Evolutionary conservation across 176 grass and related monocot genomes (phyloP).

Genomic region (Paspalum notatum): DNA sequence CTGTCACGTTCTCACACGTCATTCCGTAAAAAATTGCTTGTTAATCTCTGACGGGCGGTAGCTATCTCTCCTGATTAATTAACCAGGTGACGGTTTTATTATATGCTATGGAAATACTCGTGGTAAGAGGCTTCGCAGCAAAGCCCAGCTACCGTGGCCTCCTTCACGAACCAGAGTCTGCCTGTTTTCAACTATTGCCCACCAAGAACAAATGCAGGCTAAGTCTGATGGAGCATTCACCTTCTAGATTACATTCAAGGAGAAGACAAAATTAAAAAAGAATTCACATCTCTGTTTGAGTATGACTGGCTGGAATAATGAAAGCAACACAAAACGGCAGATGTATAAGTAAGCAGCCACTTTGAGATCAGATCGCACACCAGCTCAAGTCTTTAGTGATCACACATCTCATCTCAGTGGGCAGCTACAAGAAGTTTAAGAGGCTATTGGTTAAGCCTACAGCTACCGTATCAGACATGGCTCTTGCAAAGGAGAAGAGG

Average conservation of each 20-base stretch:
- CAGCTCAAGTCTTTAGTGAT: neutral
- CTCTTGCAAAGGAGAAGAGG: slow-evolving; percentile 37
- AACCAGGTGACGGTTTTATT: slow-evolving; percentile 36
- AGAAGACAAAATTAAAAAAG: neutral
- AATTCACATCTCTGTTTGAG: slow-evolving; percentile 9
- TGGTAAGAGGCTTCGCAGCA: neutral
- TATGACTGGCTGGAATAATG: neutral
- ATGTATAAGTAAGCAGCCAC: slow-evolving; percentile 36
- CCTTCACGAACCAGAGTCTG: neutral
- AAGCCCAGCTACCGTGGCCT: neutral
- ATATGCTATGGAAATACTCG: neutral
- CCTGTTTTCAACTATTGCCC: neutral
- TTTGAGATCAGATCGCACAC: neutral
- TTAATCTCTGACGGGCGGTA: slow-evolving; percentile 38
- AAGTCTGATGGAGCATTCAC: neutral
- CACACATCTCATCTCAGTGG: no score
- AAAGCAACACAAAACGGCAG: slow-evolving; percentile 17
- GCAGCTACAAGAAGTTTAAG: no score
- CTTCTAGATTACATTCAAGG: neutral
- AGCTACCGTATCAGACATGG: slow-evolving; percentile 8
- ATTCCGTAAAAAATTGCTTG: neutral
- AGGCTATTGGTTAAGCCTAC: no score
- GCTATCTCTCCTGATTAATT: neutral
- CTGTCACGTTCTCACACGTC: slow-evolving; percentile 37
- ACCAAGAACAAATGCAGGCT: neutral